Percentiles rank a stretch among this genome's conserved stretches.
Evolutionary conservation across 163 green algal species (phyloP).

Genomic region (Picocystis sp.): DNA sequence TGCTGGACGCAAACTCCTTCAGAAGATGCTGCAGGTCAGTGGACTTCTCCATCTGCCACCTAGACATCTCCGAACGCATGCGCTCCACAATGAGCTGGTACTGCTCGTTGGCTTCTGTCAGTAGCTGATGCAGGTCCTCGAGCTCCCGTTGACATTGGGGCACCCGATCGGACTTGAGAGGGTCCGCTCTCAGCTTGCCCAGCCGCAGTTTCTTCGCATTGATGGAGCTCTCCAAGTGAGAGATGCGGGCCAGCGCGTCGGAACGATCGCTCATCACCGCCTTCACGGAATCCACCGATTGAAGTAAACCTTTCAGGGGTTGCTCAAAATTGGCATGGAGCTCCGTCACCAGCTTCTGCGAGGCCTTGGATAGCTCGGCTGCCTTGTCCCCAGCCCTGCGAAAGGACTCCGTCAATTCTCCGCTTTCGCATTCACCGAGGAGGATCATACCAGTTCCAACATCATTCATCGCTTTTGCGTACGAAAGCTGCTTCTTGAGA

Average conservation of each 20-base stretch:
- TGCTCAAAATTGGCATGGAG: constrained; percentile 6
- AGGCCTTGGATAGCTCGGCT: background rate
- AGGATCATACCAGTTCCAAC: background rate
- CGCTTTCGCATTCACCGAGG: constrained; percentile 5
- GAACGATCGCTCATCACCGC: constrained; percentile 5
- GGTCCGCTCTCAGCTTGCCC: constrained; percentile 7
- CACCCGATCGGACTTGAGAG: constrained; percentile 5
- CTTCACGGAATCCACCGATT: constrained; percentile 1
- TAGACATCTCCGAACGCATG: constrained; percentile 4
- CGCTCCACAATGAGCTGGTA: constrained; percentile 7
- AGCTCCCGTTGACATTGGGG: constrained; percentile 5
- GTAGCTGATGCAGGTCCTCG: background rate
- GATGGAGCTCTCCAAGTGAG: constrained; percentile 1
- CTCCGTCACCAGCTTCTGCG: background rate
- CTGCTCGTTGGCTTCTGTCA: background rate
- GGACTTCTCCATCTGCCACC: constrained; percentile 1
- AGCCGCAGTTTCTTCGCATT: constrained; percentile 2
- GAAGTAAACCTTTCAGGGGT: constrained; percentile 6
- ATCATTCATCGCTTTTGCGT: constrained; percentile 1
- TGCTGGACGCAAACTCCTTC: background rate
- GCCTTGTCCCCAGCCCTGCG: constrained; percentile 1
- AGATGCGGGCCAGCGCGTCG: background rate
- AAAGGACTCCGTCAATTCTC: constrained; percentile 4
- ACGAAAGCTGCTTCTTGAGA: constrained; percentile 2
- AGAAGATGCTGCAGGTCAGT: constrained; percentile 1